Base-by-base conservation (phyloP, 768 basidiomycete genomes). In the Inosperma sp. region DNA sequence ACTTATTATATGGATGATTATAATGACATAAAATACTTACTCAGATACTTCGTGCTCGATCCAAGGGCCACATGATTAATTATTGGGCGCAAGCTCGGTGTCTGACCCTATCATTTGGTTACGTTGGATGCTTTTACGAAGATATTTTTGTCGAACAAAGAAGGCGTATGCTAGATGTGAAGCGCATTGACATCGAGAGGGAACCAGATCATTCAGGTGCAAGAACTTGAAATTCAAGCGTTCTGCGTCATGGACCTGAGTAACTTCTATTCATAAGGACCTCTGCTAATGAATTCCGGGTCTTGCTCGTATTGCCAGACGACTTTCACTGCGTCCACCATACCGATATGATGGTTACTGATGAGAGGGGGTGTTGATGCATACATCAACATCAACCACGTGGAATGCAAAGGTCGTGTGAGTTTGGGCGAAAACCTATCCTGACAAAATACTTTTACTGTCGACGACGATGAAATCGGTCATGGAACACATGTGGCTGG, bases 401-500 rank as follows among this genome's bases (percentile, higher is more conserved):
- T 72, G 17, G 89, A 97, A 60, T 94, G 98, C 59, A 82, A 87
- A 61, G 92, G 88, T 19, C 90, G 93, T 52, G 93, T 93, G 1
- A 69, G 60, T n/a, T 9, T 98, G 96, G 96, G 96, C 94, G 39
- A 87, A 84, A 75, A 98, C 96, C 16, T 78, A 98, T 55, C 93
- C 95, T 7, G 43, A 62, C 60, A 82, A 86, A n/a, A n/a, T n/a
- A n/a, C n/a, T n/a, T n/a, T n/a, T 60, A 93, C 95, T 57, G 77
- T 76, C 4, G 95, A 98, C 59, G 79, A 81, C 56, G 96, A 98
- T 60, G 89, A 83, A 49, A 97, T 97, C 67, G 96, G 96, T 56
- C 96, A 99, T 63, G 96, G 95, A 34, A 81, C 88, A 25, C 93
- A 94, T 67, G 94, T 92, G 58, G 93, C 94, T 39, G 94, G 94